Evolutionary conservation across 208 protist genomes (phyloP).

Genomic region (Angomonas ambiguus): DNA sequence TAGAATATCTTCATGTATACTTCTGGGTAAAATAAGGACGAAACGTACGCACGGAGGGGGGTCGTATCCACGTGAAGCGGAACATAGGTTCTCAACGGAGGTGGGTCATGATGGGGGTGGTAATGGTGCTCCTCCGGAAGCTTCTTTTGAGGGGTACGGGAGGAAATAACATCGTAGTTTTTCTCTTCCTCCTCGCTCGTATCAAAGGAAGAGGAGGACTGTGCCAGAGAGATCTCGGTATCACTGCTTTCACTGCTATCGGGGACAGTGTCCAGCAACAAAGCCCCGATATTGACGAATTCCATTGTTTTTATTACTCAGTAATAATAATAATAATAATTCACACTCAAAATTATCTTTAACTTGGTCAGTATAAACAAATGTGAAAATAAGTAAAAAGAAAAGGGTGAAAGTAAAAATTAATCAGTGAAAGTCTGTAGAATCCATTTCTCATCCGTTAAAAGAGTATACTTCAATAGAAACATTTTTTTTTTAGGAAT

Average conservation of each 20-base stretch:
- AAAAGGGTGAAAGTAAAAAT: too few species aligned
- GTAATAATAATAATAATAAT: constrained; percentile 1
- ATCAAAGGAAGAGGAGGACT: constrained; percentile 4
- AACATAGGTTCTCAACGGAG: neutral
- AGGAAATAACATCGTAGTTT: neutral
- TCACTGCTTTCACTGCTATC: constrained; percentile 6
- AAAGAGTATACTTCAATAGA: too few species aligned
- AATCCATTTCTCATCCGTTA: too few species aligned
- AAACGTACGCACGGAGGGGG: constrained; percentile 12
- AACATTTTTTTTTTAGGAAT: too few species aligned
- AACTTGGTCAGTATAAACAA: constrained; percentile 1
- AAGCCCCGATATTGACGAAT: neutral
- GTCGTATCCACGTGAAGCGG: constrained; percentile 6
- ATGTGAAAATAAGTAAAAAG: constrained; percentile 5
- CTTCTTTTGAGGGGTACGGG: constrained; percentile 1
- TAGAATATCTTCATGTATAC: constrained; percentile 46
- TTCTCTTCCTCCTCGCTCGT: neutral
- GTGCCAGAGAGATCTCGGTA: neutral
- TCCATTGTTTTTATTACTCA: neutral
- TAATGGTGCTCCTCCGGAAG: neutral
- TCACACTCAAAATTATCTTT: neutral
- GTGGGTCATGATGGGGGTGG: neutral
- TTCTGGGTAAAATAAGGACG: constrained; percentile 26
- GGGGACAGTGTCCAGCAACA: neutral
- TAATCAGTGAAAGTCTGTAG: neutral